phyloP scores from a whole-genome alignment of 208 protist species.

The Tritrichomonas musculus region DNA sequence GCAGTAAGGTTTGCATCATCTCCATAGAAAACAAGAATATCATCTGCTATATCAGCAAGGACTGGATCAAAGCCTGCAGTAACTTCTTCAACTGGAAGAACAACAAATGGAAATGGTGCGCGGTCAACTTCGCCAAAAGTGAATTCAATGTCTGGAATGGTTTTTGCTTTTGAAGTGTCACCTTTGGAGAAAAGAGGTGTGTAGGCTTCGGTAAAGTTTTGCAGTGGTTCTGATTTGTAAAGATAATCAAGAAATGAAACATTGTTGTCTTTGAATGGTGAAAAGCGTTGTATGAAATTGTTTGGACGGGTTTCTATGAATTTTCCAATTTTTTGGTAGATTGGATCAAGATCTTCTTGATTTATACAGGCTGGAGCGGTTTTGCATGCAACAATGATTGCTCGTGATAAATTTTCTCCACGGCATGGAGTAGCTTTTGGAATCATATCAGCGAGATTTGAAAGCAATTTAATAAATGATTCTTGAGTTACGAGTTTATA shows the following conservation, averaged over 20 bases:
- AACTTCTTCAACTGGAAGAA: not conserved
- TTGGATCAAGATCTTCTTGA: not conserved
- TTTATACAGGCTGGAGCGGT: not conserved
- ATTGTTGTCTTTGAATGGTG: not conserved
- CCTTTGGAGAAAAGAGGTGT: not conserved
- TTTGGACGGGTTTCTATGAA: not conserved
- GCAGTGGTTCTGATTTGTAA: not conserved
- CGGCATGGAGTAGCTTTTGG: not conserved
- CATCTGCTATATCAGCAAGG: not conserved
- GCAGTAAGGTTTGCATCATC: not conserved
- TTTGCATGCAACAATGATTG: not conserved
- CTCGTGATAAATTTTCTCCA: not conserved
- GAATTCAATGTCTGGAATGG: not conserved
- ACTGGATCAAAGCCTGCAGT: not conserved
- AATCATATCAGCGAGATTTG: not conserved
- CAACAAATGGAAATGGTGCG: not conserved
- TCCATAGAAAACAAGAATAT: not conserved
- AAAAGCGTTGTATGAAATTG: not conserved
- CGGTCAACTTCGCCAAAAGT: not conserved
- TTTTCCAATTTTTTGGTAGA: not conserved
- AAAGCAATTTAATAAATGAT: not conserved
- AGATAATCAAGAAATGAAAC: not conserved
- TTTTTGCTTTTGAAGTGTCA: not conserved
- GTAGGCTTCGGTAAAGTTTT: not conserved
- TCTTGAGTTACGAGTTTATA: not conserved